Evolutionary conservation across 2,329 filamentous ascomycete genomes (phyloP).

Genomic region (Botryotinia calthae): DNA sequence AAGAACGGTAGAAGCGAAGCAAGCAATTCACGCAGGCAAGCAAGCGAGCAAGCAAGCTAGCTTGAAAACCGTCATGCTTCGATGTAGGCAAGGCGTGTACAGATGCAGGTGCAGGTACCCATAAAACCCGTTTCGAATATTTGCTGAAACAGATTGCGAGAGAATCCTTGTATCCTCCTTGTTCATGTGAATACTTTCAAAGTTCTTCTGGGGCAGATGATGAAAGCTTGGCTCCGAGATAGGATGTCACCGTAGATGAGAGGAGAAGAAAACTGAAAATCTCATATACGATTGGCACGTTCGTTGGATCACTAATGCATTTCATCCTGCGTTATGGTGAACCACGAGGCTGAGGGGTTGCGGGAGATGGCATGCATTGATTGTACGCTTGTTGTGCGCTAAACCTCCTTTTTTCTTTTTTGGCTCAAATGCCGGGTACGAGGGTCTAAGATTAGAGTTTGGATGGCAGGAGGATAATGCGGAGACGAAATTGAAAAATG

Average conservation of each 20-base stretch:
- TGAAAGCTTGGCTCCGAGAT: not conserved
- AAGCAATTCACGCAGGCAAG: constrained; percentile 10
- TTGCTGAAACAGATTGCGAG: constrained; percentile 12
- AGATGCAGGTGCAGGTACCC: constrained; percentile 17
- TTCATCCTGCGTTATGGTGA: not conserved
- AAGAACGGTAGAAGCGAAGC: constrained; percentile 6
- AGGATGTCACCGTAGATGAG: not conserved
- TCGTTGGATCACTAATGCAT: not conserved
- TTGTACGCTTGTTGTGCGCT: constrained; percentile 8
- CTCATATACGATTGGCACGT: not conserved
- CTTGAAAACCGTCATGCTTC: constrained; percentile 8
- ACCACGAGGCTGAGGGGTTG: constrained; percentile 16
- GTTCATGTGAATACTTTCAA: not conserved
- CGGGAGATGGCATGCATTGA: constrained; percentile 21
- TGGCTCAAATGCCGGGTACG: constrained; percentile 13
- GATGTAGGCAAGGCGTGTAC: not conserved
- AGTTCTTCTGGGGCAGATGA: not conserved
- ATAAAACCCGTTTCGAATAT: constrained; percentile 20
- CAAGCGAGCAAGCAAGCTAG: constrained; percentile 16
- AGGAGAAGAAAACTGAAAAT: not conserved
- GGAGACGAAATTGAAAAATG: constrained; percentile 12
- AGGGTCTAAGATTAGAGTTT: constrained; percentile 19
- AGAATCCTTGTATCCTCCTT: not conserved
- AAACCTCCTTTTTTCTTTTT: constrained; percentile 9
- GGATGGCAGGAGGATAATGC: constrained; percentile 4